A percentile compares a stretch with the other conserved stretches of the same genome.
Evolutionary conservation across 2,329 filamentous ascomycete species (phyloP).

Genomic region (Nakataea oryzae): DNA sequence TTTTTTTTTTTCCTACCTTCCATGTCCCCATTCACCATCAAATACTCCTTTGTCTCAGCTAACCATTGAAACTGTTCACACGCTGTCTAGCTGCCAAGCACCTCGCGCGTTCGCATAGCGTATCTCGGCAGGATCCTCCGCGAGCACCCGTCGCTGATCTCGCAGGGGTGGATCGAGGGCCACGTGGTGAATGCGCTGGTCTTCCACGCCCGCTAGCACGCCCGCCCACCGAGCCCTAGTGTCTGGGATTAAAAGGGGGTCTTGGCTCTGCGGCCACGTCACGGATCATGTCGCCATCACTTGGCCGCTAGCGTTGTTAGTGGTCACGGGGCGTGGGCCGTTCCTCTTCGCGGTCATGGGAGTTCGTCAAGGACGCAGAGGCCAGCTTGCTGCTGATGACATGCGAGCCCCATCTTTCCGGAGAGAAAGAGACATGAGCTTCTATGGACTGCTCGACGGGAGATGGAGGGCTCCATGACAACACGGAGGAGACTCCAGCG

Average conservation of each 20-base stretch:
- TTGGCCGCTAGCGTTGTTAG: background rate
- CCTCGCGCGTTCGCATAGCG: slow-evolving; percentile 56
- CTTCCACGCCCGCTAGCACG: slow-evolving; percentile 25
- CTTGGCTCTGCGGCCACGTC: background rate
- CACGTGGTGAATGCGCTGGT: slow-evolving; percentile 72
- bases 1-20: slow-evolving; percentile 1
- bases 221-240: background rate
- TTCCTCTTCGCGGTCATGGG: too few species aligned
- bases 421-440: too few species aligned
- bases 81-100: slow-evolving; percentile 38
- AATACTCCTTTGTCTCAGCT: background rate
- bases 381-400: too few species aligned
- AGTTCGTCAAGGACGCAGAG: too few species aligned
- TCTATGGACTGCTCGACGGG: too few species aligned
- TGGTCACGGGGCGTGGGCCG: background rate
- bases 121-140: slow-evolving; percentile 76
- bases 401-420: too few species aligned
- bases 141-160: slow-evolving; percentile 52
- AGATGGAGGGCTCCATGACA: too few species aligned
- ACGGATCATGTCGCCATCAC: background rate
- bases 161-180: slow-evolving; percentile 66
- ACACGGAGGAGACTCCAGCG: too few species aligned
- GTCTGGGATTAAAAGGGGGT: background rate
- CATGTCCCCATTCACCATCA: background rate
- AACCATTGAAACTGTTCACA: background rate